Evolutionary conservation across 1,139 yeast species (phyloP).

Genomic region (Debaryomyces subglobosus): DNA sequence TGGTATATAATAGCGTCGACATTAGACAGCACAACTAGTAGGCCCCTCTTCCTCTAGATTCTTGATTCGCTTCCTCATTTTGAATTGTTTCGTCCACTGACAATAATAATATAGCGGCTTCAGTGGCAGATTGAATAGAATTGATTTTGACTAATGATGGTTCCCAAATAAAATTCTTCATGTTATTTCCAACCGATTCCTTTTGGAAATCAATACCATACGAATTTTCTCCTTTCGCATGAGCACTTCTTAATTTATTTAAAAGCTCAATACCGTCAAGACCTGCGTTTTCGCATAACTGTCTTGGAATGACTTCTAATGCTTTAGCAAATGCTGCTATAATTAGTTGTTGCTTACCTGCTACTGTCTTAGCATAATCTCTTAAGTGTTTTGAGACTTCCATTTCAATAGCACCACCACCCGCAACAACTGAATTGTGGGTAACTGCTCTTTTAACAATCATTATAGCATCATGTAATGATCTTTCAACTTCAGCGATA

Average conservation of each 20-base stretch:
- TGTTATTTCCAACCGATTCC: constrained; percentile 82
- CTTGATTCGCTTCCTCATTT: constrained; percentile 67
- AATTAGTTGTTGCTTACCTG: constrained; percentile 94
- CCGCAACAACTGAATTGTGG: constrained; percentile 88
- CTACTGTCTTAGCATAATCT: constrained; percentile 82
- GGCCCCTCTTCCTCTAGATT: constrained; percentile 59
- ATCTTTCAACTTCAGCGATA: constrained; percentile 96
- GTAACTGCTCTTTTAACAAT: constrained; percentile 93
- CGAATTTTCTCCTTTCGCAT: constrained; percentile 91
- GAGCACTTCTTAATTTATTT: constrained; percentile 88
- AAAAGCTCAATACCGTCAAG: constrained; percentile 93
- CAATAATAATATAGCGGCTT: constrained; percentile 89
- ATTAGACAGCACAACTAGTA: constrained; percentile 4
- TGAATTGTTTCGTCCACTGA: constrained; percentile 95
- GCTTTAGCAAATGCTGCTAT: constrained; percentile 94
- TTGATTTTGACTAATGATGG: constrained; percentile 93
- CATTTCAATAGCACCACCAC: constrained; percentile 99
- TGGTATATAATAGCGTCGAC: not conserved
- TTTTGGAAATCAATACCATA: constrained; percentile 89
- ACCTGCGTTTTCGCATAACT: constrained; percentile 96
- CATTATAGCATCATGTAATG: constrained; percentile 98
- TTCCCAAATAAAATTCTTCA: constrained; percentile 93
- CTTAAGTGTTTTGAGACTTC: constrained; percentile 87
- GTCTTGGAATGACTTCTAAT: constrained; percentile 94
- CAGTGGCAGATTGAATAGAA: constrained; percentile 96